Evolutionary conservation across 2,329 filamentous ascomycete species (phyloP).

Genomic region (Arthrobotrys entomopaga): DNA sequence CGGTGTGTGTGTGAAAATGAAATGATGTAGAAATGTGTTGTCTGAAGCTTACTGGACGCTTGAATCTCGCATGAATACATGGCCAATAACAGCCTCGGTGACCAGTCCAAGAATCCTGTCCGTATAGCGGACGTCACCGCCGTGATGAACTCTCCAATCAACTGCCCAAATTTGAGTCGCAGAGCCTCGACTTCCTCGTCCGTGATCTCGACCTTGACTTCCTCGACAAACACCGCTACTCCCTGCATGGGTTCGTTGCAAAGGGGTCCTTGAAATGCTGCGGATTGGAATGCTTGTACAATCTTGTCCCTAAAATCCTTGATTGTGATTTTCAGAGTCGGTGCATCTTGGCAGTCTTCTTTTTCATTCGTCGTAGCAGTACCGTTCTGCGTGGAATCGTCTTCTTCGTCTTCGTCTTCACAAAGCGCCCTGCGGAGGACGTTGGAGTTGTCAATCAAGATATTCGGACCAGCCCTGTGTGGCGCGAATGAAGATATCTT

Average conservation of each 20-base stretch:
- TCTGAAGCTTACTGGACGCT: slow-evolving; percentile 74
- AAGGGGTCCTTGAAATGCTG: slow-evolving; percentile 85
- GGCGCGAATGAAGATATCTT: slow-evolving; percentile 92
- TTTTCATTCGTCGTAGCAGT: slow-evolving; percentile 54
- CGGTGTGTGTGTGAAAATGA: slow-evolving; percentile 8
- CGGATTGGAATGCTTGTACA: slow-evolving; percentile 91
- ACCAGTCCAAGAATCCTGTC: slow-evolving; percentile 93
- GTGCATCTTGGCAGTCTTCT: slow-evolving; percentile 57
- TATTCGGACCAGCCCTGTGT: slow-evolving; percentile 82
- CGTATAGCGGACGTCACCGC: slow-evolving; percentile 84
- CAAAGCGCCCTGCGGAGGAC: slow-evolving; percentile 72
- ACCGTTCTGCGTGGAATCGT: slow-evolving; percentile 33
- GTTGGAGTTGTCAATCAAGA: slow-evolving; percentile 75
- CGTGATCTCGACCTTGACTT: slow-evolving; percentile 72
- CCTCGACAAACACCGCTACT: slow-evolving; percentile 88
- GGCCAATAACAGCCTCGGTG: slow-evolving; percentile 88
- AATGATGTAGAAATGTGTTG: slow-evolving; percentile 53
- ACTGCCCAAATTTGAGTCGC: slow-evolving; percentile 75
- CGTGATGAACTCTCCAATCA: slow-evolving; percentile 94
- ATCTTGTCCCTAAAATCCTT: slow-evolving; percentile 88
- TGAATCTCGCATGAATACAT: slow-evolving; percentile 99
- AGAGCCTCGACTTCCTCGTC: slow-evolving; percentile 66
- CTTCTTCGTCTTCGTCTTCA: slow-evolving; percentile 54
- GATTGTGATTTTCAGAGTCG: slow-evolving; percentile 62
- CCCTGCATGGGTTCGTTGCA: slow-evolving; percentile 95